phyloP scores from a whole-genome alignment of 345 rosid genomes.

The Citrus sp. region DNA sequence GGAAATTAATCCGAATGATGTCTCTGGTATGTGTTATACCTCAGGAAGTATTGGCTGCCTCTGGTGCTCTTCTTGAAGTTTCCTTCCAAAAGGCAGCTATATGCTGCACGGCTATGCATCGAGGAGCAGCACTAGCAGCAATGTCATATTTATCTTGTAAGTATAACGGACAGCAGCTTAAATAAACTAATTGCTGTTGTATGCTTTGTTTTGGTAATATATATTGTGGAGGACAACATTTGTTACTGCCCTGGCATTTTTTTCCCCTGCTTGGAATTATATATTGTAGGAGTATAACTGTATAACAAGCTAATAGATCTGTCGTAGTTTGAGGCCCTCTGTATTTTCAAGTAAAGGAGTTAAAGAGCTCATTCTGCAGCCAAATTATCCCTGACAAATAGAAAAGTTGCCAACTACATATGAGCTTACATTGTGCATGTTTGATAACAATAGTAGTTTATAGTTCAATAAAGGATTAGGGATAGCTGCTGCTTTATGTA shows the following conservation, averaged over 20 bases:
- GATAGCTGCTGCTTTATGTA: not conserved
- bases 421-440: not conserved
- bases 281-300: not conserved
- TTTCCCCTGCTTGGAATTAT: not conserved
- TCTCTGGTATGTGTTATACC: conserved; percentile 12
- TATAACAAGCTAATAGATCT: not conserved
- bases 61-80: conserved; percentile 74
- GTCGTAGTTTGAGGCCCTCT: not conserved
- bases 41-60: conserved; percentile 78
- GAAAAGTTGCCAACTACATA: not conserved
- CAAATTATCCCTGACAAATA: not conserved
- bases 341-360: not conserved
- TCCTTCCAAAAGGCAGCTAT: conserved; percentile 97
- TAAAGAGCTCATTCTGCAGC: not conserved
- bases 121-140: conserved; percentile 95
- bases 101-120: conserved; percentile 98
- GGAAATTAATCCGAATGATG: conserved; percentile 10
- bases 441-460: not conserved
- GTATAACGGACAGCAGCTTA: conserved; percentile 11
- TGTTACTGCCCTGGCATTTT: not conserved
- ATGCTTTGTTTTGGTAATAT: not conserved
- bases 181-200: not conserved
- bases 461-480: not conserved
- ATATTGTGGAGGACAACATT: not conserved
- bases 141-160: conserved; percentile 91